Evolutionary conservation across 495 filamentous ascomycete genomes (phyloP), one percentile per base, ranked within the genome.

Genomic region (Extremus antarcticus): DNA sequence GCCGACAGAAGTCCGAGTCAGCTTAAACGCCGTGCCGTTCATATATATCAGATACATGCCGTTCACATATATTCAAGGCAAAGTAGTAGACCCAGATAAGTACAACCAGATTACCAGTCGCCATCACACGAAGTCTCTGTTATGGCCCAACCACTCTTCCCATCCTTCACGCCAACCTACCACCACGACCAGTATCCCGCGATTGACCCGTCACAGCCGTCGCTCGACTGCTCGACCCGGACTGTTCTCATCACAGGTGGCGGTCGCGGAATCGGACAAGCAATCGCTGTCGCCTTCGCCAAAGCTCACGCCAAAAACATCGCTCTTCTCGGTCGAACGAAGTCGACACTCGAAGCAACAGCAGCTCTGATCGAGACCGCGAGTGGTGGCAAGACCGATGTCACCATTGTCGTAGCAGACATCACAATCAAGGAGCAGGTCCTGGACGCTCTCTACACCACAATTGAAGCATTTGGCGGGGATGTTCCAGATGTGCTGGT

Each of bases 221-320:
- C 48, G 35, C 52, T 59, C 45, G 54, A 52, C 2, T 43, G 40
- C 45, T 46, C 43, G 45, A 43, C 50, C 29, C 56, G 56, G 49
- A 50, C 21, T 11, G 47, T 63, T 46, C 7, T 63, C 45, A 39
- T 59, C 19, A 61, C 62, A 8, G 60, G 73, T 24, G 72, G 66
- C 0, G 68, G 69, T 7, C 65, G 64, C 29, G 74, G 74, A 7
- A 70, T 77, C n/a, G 75, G 74, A 19, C 59, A 60, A 32, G 73
- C 65, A 20, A 75, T 61, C 13, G 69, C 74, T n/a, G 53, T 19
- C 4, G 55, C 63, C 38, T 77, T 75, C 54, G 74, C 73, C 2
- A 56, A 64, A 50, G 70, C 76, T 25, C 71, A 70, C 20, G 73
- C 24, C 59, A 73, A 43, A 17, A 1, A 54, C 29, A 58, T 64